Evolutionary conservation across 768 basidiomycete species (phyloP).

Genomic region (Tylopilus sp.): DNA sequence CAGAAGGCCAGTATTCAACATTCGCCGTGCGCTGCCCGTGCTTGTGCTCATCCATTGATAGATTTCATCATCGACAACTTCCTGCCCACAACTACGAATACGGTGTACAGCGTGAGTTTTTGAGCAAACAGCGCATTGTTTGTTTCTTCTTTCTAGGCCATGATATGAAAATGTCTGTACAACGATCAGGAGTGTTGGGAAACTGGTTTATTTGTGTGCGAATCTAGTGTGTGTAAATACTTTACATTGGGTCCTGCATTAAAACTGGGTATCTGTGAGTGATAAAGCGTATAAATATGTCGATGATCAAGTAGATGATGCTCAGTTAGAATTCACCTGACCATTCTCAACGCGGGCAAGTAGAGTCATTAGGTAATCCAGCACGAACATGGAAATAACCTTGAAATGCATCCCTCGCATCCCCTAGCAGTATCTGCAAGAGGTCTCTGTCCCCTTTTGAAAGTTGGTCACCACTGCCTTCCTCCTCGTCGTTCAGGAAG

Average conservation of each 20-base stretch:
- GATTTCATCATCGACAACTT: conserved; percentile 2
- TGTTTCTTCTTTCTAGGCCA: neutral
- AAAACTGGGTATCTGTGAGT: neutral
- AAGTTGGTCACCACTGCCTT: neutral
- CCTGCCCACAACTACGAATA: conserved; percentile 15
- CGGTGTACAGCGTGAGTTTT: conserved; percentile 25
- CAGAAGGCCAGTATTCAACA: conserved; percentile 9
- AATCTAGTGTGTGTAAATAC: neutral
- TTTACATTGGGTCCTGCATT: neutral
- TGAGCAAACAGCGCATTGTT: neutral
- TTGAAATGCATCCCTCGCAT: conserved; percentile 16
- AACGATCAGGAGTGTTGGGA: neutral
- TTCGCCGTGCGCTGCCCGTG: neutral
- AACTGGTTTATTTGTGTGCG: neutral
- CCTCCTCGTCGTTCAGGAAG: neutral
- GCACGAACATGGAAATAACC: conserved; percentile 4
- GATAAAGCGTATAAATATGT: neutral
- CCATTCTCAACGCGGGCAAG: neutral
- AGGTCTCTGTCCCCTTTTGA: neutral
- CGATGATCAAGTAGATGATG: neutral
- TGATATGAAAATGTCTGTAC: neutral
- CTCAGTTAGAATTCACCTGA: neutral
- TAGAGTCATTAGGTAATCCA: neutral
- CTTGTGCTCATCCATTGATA: conserved; percentile 1
- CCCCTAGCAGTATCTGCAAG: conserved; percentile 9